Conservation (phyloP, 2,329 filamentous ascomycete genomes). For the Geosmithia flava region DNA sequence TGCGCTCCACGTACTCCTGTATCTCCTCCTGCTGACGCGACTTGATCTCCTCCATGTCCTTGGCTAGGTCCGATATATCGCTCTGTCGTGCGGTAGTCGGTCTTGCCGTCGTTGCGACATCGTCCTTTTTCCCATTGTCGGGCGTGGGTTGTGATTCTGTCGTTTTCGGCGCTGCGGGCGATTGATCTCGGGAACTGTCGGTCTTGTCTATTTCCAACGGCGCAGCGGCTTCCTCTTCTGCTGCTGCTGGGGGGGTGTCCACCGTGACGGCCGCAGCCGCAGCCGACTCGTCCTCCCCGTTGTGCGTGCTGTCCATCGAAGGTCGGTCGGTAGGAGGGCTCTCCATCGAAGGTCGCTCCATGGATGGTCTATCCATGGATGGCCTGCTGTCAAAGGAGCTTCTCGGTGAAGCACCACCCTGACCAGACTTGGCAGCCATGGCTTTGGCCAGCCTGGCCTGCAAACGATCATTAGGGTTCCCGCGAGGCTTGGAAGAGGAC, state of each 20-base stretch:
- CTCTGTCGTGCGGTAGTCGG: background rate
- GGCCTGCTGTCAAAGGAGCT: slow-evolving; percentile 9
- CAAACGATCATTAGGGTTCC: slow-evolving; percentile 70
- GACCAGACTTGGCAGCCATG: slow-evolving; percentile 54
- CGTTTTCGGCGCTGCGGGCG: background rate
- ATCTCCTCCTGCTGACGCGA: slow-evolving; percentile 62
- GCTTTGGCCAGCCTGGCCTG: slow-evolving; percentile 85
- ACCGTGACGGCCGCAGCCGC: background rate
- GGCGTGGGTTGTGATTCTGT: background rate
- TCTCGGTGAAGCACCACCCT: slow-evolving; percentile 17
- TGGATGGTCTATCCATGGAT: slow-evolving; percentile 16
- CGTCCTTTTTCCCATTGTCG: background rate
- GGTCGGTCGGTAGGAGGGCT: slow-evolving; percentile 6
- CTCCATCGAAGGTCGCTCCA: slow-evolving; percentile 14
- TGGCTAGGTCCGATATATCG: slow-evolving; percentile 2
- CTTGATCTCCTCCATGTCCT: slow-evolving; percentile 13
- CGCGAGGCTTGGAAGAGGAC: slow-evolving; percentile 48
- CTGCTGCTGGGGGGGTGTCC: background rate
- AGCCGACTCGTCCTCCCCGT: slow-evolving; percentile 1
- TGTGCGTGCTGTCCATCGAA: slow-evolving; percentile 10
- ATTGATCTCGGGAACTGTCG: background rate
- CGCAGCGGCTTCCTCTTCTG: background rate
- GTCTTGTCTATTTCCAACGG: background rate
- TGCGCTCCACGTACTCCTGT: slow-evolving; percentile 72
- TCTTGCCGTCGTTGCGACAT: background rate